phyloP scores from a whole-genome alignment of 2,329 filamentous ascomycete genomes.

The Ophiostoma quercus region DNA sequence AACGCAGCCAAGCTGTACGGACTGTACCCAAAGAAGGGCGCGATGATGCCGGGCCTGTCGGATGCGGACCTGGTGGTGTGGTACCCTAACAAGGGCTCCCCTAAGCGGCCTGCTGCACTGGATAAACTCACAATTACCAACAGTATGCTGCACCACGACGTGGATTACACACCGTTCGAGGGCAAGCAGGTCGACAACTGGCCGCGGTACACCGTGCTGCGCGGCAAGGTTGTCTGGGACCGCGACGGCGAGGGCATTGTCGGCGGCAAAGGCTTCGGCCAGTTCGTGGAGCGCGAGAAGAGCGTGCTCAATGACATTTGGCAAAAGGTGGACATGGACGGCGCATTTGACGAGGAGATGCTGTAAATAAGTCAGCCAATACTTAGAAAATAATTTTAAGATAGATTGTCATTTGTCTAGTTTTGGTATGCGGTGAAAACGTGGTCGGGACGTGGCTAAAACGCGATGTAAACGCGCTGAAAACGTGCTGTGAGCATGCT shows the following conservation, averaged over 20 bases:
- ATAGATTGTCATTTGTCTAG: not conserved
- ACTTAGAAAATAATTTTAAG: not conserved
- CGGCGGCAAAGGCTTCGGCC: conserved; percentile 44
- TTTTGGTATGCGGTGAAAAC: not conserved
- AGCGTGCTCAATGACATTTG: conserved; percentile 29
- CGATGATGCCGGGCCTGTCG: conserved; percentile 44
- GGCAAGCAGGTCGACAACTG: conserved; percentile 53
- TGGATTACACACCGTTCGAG: conserved; percentile 60
- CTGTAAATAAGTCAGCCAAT: conserved; percentile 18
- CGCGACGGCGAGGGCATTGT: conserved; percentile 47
- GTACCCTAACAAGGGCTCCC: conserved; percentile 39
- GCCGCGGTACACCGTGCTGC: conserved; percentile 56
- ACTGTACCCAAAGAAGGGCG: conserved; percentile 47
- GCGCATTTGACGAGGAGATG: conserved; percentile 27
- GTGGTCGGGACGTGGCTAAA: not conserved
- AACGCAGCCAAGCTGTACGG: conserved; percentile 56
- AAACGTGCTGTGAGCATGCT: not conserved
- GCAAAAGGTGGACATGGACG: conserved; percentile 26
- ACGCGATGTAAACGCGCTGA: not conserved
- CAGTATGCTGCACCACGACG: conserved; percentile 53
- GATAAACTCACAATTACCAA: conserved; percentile 41
- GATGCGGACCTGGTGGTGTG: conserved; percentile 56
- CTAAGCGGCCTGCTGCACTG: conserved; percentile 26
- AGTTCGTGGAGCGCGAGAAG: conserved; percentile 43
- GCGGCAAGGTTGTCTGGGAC: conserved; percentile 56